Percentiles rank a stretch among this genome's conserved stretches.
Evolutionary conservation across 306 rosid genomes (phyloP).

Genomic region (Corylus americana): DNA sequence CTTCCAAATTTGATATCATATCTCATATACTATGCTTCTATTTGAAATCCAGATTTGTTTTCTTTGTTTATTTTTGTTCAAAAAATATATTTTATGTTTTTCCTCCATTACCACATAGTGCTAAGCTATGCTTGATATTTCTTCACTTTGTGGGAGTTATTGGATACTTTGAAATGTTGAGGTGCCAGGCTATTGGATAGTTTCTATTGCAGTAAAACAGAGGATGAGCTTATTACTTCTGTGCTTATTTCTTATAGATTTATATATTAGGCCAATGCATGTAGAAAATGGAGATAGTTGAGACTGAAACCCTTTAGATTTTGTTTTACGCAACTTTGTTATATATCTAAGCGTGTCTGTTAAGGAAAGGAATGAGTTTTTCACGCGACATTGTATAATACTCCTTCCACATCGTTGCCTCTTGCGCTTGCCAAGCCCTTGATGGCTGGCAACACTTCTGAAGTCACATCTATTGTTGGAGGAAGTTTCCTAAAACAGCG

Average conservation of each 20-base stretch:
- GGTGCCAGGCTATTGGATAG: neutral
- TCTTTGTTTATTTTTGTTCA: neutral
- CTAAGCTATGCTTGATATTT: neutral
- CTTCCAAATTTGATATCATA: neutral
- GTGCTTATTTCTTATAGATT: neutral
- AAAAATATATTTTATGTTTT: neutral
- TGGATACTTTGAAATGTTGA: neutral
- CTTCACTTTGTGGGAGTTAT: neutral
- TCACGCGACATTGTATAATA: too few relatives aligned
- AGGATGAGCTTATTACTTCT: neutral
- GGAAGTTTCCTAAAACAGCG: neutral
- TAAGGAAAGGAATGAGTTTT: too few relatives aligned
- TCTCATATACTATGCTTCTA: neutral
- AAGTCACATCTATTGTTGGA: neutral
- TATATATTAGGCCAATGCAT: neutral
- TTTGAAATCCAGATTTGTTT: neutral
- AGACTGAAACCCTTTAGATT: neutral
- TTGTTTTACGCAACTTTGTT: neutral
- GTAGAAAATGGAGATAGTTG: neutral
- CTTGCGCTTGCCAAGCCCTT: neutral
- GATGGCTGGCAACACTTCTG: neutral
- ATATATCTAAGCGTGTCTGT: neutral
- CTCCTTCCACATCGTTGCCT: neutral
- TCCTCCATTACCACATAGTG: neutral
- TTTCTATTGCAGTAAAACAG: neutral